A percentile compares a stretch with the other conserved stretches of the same genome.
These are phyloP conservation scores for Xylaria hypoxylon DNA, from an alignment of 2,329 filamentous ascomycete genomes.

Conservation along the genomic window DNA sequence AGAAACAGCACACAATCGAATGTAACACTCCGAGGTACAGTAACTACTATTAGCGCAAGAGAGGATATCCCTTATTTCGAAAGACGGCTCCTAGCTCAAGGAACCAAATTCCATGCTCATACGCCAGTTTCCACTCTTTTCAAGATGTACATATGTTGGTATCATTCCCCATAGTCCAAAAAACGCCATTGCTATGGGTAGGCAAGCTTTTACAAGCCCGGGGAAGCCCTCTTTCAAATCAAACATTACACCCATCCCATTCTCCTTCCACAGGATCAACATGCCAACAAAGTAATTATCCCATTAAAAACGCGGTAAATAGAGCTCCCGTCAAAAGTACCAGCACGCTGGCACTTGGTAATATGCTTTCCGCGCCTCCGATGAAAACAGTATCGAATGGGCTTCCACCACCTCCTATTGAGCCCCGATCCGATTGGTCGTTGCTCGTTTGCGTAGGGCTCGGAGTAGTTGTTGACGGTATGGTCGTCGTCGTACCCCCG, in stretches of 20 bases:
- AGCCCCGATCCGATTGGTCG: slow-evolving; percentile 18
- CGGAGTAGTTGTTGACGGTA: slow-evolving; percentile 14
- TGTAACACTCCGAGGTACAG: neutral
- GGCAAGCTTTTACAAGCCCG: slow-evolving; percentile 1
- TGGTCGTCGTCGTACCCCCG: neutral
- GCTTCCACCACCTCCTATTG: slow-evolving; percentile 44
- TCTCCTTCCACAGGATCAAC: neutral
- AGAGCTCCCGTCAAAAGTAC: slow-evolving; percentile 20
- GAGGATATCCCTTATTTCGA: slow-evolving; percentile 7
- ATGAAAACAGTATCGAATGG: slow-evolving; percentile 41
- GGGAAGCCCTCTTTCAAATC: neutral
- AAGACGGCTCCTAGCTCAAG: slow-evolving; percentile 9
- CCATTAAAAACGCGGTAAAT: slow-evolving; percentile 19
- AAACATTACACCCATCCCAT: slow-evolving; percentile 24
- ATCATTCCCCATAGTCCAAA: slow-evolving; percentile 37
- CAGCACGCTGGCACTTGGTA: slow-evolving; percentile 5
- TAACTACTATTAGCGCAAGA: slow-evolving; percentile 11
- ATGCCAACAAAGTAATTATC: neutral
- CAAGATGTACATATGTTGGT: slow-evolving; percentile 33
- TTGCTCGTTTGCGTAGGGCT: slow-evolving; percentile 18
- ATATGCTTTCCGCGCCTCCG: slow-evolving; percentile 17
- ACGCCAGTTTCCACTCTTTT: slow-evolving; percentile 18
- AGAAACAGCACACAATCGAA: neutral
- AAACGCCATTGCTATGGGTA: slow-evolving; percentile 34
- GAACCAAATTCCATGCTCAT: slow-evolving; percentile 10